Evolutionary conservation across 2,329 filamentous ascomycete genomes (phyloP).

Genomic region (Ophiostoma triangulosporum): DNA sequence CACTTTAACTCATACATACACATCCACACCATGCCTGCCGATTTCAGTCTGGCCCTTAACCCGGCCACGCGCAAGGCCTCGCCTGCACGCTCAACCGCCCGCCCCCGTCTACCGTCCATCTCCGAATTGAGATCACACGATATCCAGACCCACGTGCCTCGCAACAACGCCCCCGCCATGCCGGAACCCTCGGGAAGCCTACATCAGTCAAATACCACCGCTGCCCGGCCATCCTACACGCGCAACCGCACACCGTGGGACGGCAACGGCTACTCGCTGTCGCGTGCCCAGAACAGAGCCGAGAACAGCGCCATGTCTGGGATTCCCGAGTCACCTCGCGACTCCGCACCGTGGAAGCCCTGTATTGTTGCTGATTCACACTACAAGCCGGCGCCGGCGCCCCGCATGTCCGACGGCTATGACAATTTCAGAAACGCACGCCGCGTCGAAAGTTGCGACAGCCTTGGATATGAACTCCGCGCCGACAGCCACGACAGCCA

Average conservation of each 20-base stretch:
- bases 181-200: neutral
- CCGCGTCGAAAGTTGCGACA: no score
- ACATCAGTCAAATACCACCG: neutral
- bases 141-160: neutral
- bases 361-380: no score
- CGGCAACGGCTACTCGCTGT: conserved; percentile 34
- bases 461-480: no score
- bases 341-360: no score
- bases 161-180: neutral
- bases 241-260: conserved; percentile 36
- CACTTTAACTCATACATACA: no score
- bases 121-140: neutral
- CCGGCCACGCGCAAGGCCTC: neutral
- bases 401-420: conserved; percentile 36
- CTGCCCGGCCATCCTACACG: conserved; percentile 6
- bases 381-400: conserved; percentile 25
- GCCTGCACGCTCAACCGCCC: neutral
- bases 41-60: neutral
- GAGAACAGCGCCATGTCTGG: conserved; percentile 16
- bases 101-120: neutral
- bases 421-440: no score
- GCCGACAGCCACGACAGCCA: neutral
- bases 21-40: neutral
- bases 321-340: neutral
- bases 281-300: conserved; percentile 18